Evolutionary conservation across 352 stramenopile genomes (phyloP).

Genomic region (Globisporangium iwayamae): DNA sequence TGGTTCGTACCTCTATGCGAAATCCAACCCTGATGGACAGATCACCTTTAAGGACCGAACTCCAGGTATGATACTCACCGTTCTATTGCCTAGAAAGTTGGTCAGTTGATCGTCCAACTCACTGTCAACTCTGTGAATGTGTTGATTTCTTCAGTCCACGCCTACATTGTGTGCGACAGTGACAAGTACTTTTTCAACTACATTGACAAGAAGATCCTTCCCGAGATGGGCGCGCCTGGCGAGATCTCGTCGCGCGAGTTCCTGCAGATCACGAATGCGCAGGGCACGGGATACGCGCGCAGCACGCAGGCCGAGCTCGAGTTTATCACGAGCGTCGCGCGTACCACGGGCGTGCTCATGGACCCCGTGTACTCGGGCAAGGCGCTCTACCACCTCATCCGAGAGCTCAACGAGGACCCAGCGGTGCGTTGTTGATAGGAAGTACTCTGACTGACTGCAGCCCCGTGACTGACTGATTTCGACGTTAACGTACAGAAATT

Average conservation of each 20-base stretch:
- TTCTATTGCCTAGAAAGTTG: background rate
- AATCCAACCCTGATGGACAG: slow-evolving; percentile 3
- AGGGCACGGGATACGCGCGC: slow-evolving; percentile 77
- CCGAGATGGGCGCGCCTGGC: slow-evolving; percentile 53
- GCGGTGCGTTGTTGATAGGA: slow-evolving; percentile 20
- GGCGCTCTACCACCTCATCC: slow-evolving; percentile 77
- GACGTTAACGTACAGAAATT: slow-evolving; percentile 52
- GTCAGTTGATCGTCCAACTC: background rate
- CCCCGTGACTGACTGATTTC: background rate
- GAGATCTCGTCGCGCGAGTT: slow-evolving; percentile 58
- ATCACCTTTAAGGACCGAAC: slow-evolving; percentile 39
- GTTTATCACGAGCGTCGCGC: slow-evolving; percentile 70
- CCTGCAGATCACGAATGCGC: slow-evolving; percentile 77
- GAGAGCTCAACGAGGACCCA: slow-evolving; percentile 65
- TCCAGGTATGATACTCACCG: slow-evolving; percentile 18
- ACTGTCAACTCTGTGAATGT: background rate
- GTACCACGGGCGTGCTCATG: slow-evolving; percentile 77
- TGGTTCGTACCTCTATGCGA: slow-evolving; percentile 64
- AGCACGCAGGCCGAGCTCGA: slow-evolving; percentile 74
- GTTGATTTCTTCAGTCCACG: slow-evolving; percentile 33
- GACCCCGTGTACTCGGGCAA: slow-evolving; percentile 88
- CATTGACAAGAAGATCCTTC: slow-evolving; percentile 71
- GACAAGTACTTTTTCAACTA: slow-evolving; percentile 83
- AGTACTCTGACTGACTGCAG: background rate
- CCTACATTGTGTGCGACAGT: slow-evolving; percentile 86